These are phyloP conservation scores for Gossypium thurberi DNA, from an alignment of 345 rosid genomes.

Conservation along the genomic window DNA sequence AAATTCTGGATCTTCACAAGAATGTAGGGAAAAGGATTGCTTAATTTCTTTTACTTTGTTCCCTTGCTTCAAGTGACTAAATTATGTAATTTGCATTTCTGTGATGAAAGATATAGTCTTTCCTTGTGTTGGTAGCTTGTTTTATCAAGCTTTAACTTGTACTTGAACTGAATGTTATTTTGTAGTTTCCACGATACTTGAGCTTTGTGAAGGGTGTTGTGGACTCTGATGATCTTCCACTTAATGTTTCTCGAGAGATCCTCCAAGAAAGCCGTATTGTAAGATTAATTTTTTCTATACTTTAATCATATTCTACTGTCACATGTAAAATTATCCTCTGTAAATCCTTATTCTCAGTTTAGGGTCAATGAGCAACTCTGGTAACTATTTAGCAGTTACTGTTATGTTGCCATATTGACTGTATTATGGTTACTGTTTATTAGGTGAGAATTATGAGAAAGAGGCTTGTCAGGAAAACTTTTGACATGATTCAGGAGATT, in stretches of 20 bases:
- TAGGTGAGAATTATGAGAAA: slow-evolving; percentile 97
- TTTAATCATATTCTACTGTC: background rate
- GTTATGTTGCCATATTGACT: background rate
- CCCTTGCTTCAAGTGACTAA: background rate
- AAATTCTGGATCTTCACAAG: background rate
- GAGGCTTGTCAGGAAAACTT: slow-evolving; percentile 89
- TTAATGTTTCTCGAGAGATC: slow-evolving; percentile 91
- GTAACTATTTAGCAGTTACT: background rate
- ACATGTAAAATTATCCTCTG: background rate
- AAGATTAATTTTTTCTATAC: slow-evolving; percentile 18
- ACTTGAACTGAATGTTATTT: slow-evolving; percentile 1
- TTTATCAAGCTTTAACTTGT: background rate
- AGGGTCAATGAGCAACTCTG: background rate
- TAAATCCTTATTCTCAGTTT: background rate
- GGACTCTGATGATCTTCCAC: slow-evolving; percentile 94
- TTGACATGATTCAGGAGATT: slow-evolving; percentile 93
- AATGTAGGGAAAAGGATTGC: background rate
- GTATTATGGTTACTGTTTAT: slow-evolving; percentile 1
- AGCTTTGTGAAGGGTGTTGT: slow-evolving; percentile 97
- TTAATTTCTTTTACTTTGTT: background rate
- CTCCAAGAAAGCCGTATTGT: slow-evolving; percentile 93
- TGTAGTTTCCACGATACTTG: slow-evolving; percentile 93
- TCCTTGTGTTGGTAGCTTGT: background rate
- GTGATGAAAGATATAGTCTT: background rate
- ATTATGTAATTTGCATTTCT: background rate